Conservation (phyloP, 202 grass and related monocot species). For the Zizania palustris region DNA sequence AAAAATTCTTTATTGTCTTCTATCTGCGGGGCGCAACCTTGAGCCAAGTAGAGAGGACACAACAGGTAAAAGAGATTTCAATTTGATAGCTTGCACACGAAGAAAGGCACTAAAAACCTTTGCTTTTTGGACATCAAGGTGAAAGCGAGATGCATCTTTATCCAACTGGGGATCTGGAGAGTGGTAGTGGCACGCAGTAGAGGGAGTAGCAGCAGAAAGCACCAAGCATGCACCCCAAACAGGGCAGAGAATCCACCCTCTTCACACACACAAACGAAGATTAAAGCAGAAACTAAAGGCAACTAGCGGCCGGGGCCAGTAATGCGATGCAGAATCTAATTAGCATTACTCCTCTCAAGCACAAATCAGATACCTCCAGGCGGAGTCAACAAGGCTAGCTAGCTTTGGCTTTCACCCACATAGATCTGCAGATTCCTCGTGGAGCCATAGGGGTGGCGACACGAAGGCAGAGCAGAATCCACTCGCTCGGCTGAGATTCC, state of each 20-base stretch:
- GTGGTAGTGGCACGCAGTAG: background rate
- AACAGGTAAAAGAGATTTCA: constrained; percentile 17
- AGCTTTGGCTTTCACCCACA: background rate
- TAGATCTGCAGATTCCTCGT: constrained; percentile 41
- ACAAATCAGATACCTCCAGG: constrained; percentile 3
- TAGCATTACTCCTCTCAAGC: background rate
- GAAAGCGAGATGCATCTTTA: constrained; percentile 51
- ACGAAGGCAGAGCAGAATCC: constrained; percentile 39
- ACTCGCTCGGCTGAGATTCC: constrained; percentile 31
- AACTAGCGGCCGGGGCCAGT: background rate
- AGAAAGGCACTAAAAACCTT: constrained; percentile 47
- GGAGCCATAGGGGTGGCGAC: constrained; percentile 14
- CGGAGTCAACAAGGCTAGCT: constrained; percentile 39
- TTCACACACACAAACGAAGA: constrained; percentile 7
- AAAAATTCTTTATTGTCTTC: background rate
- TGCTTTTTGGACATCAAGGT: constrained; percentile 39
- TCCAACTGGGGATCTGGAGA: constrained; percentile 23
- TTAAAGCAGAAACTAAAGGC: background rate
- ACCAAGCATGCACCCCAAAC: constrained; percentile 5
- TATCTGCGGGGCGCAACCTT: constrained; percentile 7
- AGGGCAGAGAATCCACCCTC: background rate
- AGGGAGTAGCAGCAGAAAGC: constrained; percentile 22
- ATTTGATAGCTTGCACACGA: constrained; percentile 46
- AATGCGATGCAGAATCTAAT: constrained; percentile 49
- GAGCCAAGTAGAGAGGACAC: background rate